Percentiles rank a stretch among this genome's conserved stretches.
Conservation (phyloP, 371 early-diverging fungal genomes). For the Syncephalis plumigaleata region DNA sequence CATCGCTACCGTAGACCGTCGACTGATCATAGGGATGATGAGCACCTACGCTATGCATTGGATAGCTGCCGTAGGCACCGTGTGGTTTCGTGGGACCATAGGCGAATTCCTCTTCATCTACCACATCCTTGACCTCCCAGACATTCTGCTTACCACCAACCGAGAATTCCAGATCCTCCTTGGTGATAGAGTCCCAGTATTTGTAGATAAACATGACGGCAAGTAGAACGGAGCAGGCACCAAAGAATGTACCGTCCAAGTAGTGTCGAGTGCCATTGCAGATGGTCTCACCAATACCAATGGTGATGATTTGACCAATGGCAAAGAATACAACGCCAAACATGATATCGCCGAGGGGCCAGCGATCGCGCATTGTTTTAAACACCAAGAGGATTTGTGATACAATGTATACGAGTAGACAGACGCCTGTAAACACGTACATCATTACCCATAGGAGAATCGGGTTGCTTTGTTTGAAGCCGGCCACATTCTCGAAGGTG, state of each 20-base stretch:
- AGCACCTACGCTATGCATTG: background rate
- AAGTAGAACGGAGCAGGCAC: slow-evolving; percentile 53
- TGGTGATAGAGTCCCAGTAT: slow-evolving; percentile 88
- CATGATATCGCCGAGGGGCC: slow-evolving; percentile 70
- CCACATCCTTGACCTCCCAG: slow-evolving; percentile 7
- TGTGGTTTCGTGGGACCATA: background rate
- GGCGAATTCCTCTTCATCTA: slow-evolving; percentile 5
- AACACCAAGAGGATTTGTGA: slow-evolving; percentile 69
- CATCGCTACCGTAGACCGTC: background rate
- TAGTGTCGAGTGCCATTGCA: slow-evolving; percentile 72
- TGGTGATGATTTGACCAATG: slow-evolving; percentile 48
- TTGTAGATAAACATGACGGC: slow-evolving; percentile 92
- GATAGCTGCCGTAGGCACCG: background rate
- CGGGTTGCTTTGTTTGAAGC: slow-evolving; percentile 37
- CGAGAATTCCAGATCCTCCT: slow-evolving; percentile 81
- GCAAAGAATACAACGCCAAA: slow-evolving; percentile 62
- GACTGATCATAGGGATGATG: background rate
- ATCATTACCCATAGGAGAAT: slow-evolving; percentile 51
- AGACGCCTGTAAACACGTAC: slow-evolving; percentile 49
- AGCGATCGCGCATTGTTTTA: slow-evolving; percentile 72
- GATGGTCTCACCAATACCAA: slow-evolving; percentile 38
- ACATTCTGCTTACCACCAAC: slow-evolving; percentile 40
- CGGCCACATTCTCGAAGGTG: slow-evolving; percentile 47
- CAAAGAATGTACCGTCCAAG: slow-evolving; percentile 81
- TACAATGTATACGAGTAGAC: slow-evolving; percentile 51